Percentiles rank a stretch among this genome's conserved stretches.
These are phyloP conservation scores for Trichoderma aggressivum DNA, from an alignment of 2,329 filamentous ascomycete genomes.

Conservation along the genomic window DNA sequence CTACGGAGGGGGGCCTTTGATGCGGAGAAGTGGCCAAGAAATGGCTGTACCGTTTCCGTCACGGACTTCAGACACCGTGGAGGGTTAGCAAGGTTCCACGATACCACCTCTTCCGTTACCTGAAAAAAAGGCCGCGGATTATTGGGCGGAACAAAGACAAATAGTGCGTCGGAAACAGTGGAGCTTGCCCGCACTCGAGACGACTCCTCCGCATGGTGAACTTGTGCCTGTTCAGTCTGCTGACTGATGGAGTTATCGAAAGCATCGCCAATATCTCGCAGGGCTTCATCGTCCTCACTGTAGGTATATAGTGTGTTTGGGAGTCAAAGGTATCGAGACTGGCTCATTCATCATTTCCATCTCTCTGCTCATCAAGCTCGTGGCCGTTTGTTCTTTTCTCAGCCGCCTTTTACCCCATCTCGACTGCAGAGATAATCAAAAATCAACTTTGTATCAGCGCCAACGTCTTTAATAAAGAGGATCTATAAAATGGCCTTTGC, in stretches of 20 bases:
- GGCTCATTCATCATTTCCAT: background rate
- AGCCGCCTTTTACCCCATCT: background rate
- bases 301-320: constrained; percentile 8
- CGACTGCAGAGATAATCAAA: background rate
- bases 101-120: background rate
- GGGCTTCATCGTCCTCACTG: background rate
- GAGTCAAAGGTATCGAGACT: background rate
- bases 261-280: background rate
- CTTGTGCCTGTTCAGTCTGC: background rate
- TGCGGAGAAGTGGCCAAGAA: background rate
- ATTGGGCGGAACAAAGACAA: background rate
- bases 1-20: background rate
- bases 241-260: background rate
- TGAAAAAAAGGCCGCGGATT: background rate
- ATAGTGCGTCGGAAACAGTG: constrained; percentile 16
- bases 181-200: constrained; percentile 5
- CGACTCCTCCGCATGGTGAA: background rate
- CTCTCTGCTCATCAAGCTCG: background rate
- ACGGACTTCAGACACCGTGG: background rate
- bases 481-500: background rate
- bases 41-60: constrained; percentile 4
- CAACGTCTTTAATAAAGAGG: background rate
- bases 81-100: background rate
- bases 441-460: background rate
- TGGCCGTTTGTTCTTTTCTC: background rate